Percentiles rank a stretch among this genome's conserved stretches.
phyloP scores from a whole-genome alignment of 2,329 filamentous ascomycete species.

The Nemania serpens region DNA sequence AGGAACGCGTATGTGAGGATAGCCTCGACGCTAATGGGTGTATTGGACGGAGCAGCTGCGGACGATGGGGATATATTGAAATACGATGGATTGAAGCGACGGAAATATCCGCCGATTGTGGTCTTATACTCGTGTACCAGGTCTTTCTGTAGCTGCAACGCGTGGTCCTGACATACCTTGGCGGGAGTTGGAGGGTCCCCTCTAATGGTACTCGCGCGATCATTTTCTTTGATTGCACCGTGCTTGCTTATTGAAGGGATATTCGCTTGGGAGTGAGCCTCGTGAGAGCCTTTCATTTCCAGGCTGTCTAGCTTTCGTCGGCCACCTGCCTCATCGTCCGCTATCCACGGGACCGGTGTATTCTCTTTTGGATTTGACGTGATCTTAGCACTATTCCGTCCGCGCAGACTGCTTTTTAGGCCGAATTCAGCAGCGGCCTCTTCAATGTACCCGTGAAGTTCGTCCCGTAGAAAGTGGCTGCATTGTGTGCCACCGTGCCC shows the following conservation, averaged over 20 bases:
- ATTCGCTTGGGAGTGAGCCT: constrained; percentile 47
- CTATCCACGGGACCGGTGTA: constrained; percentile 21
- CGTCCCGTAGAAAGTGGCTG: constrained; percentile 81
- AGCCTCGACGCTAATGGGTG: constrained; percentile 68
- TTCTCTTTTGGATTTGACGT: constrained; percentile 15
- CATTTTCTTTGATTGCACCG: constrained; percentile 43
- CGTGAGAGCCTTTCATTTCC: constrained; percentile 55
- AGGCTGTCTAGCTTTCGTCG: constrained; percentile 48
- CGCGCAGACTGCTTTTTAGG: constrained; percentile 73
- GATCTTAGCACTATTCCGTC: constrained; percentile 31
- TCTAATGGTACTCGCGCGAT: constrained; percentile 45
- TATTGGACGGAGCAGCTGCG: constrained; percentile 40
- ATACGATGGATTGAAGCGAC: constrained; percentile 81
- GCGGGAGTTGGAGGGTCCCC: constrained; percentile 52
- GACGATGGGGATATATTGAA: constrained; percentile 56
- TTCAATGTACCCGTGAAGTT: constrained; percentile 88
- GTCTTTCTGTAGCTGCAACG: constrained; percentile 69
- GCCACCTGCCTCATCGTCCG: constrained; percentile 38
- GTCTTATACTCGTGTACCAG: constrained; percentile 79
- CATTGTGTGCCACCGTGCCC: constrained; percentile 92
- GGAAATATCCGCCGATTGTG: constrained; percentile 91
- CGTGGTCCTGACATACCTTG: constrained; percentile 60
- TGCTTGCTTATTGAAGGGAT: constrained; percentile 42
- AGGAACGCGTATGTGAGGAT: constrained; percentile 92
- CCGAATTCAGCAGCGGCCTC: constrained; percentile 77